Base-by-base conservation (phyloP, 1,284 basidiomycete species). In the Vanrija humicola region DNA sequence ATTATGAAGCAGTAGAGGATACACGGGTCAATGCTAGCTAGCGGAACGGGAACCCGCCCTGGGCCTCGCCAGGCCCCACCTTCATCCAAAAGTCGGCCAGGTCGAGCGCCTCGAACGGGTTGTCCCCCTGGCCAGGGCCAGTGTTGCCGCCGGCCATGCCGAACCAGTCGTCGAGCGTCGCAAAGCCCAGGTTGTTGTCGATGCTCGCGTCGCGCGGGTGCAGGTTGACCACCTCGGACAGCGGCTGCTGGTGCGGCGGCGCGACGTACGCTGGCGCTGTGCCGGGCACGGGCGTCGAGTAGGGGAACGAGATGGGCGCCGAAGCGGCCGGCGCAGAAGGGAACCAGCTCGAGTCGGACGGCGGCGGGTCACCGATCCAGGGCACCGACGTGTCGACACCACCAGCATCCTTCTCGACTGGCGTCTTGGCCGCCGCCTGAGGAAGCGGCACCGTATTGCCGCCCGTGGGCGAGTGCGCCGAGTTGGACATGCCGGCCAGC, bases 81-180 rank as follows among this genome's bases (percentile, higher is more conserved):
- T 81, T 77, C 61, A 83, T 76, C 82, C 82, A 83, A 78, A 82
- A 83, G 63, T 83, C 82, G 48, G 82, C 70, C 1, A 74, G 60
- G 34, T 73, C 72, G 50, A 74, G 70, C 61, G 50, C 64, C 8
- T 61, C 69, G 51, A 65, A 62, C 2, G 54, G 48, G 42, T 56
- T 55, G 14, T 43, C 55, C 8, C 40, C 18, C 40, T 25, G 12
- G n/a, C 50, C 50, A 23, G 21, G 3, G 5, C 21, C 21, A 23
- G 21, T 23, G 3, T 45, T 50, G 26, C 12, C 12, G 14, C 34
- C 34, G 9, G 34, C 34, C 43, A 28, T 50, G 34, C 34, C 64
- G 47, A 74, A 72, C 72, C 70, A 72, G 52, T 72, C 70, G 43
- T 73, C 71, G 34, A 71, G 58, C 18, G 67, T 66, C 23, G 66